These are phyloP conservation scores for Salinomyces thailandicus DNA, from an alignment of 2,329 filamentous ascomycete genomes.

Conservation along the genomic window DNA sequence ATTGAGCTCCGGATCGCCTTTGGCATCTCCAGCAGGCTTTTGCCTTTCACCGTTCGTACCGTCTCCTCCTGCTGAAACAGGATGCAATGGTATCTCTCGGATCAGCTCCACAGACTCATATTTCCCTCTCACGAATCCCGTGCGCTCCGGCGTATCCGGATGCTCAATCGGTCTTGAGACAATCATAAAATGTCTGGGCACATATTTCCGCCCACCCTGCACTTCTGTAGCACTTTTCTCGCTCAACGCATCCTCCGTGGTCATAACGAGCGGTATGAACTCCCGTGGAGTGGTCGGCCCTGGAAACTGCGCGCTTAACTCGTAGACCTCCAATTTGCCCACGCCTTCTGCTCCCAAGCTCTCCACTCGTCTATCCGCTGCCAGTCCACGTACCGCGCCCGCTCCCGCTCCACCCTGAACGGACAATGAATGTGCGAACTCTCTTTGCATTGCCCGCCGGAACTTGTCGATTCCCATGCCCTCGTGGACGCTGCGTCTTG, in stretches of 20 bases:
- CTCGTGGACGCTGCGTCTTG: slow-evolving; percentile 69
- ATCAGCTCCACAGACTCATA: slow-evolving; percentile 93
- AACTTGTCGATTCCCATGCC: slow-evolving; percentile 67
- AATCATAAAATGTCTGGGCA: slow-evolving; percentile 67
- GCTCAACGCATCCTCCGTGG: slow-evolving; percentile 46
- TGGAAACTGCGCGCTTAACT: slow-evolving; percentile 80
- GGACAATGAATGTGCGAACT: slow-evolving; percentile 70
- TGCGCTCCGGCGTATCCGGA: slow-evolving; percentile 56
- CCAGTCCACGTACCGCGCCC: slow-evolving; percentile 73
- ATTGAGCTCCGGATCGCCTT: slow-evolving; percentile 43
- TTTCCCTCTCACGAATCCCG: slow-evolving; percentile 68
- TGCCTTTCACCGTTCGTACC: slow-evolving; percentile 14
- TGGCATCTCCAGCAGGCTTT: slow-evolving; percentile 10
- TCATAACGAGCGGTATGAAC: slow-evolving; percentile 71
- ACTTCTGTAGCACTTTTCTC: slow-evolving; percentile 31
- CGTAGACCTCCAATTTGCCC: slow-evolving; percentile 63
- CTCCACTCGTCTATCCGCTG: slow-evolving; percentile 66
- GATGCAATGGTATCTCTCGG: slow-evolving; percentile 58
- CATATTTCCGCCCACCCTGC: slow-evolving; percentile 25
- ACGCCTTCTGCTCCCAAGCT: slow-evolving; percentile 47
- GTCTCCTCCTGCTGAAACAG: slow-evolving; percentile 26
- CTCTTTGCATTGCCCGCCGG: slow-evolving; percentile 63
- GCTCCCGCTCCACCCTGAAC: slow-evolving; percentile 59
- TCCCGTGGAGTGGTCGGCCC: slow-evolving; percentile 80
- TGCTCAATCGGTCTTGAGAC: slow-evolving; percentile 78